Conservation (phyloP, 1,284 basidiomycete species). For the Apiotrichum akiyoshidainum region DNA sequence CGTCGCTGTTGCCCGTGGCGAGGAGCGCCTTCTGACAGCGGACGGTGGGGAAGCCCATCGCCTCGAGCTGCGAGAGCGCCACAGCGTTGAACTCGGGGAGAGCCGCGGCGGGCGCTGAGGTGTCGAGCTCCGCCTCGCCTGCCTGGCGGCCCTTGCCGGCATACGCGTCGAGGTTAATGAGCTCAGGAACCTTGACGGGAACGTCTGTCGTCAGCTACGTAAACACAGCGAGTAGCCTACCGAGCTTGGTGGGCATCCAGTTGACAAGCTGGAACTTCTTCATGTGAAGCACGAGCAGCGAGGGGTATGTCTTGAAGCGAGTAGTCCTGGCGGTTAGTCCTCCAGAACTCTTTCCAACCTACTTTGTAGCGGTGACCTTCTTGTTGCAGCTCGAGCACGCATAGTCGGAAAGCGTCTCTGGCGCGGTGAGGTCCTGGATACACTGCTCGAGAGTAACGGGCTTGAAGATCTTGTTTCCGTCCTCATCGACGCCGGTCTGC, state of each 20-base stretch:
- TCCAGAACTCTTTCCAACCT: constrained; percentile 27
- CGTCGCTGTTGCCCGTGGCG: constrained; percentile 75
- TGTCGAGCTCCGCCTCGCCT: constrained; percentile 62
- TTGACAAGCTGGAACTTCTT: constrained; percentile 94
- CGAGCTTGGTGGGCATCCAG: constrained; percentile 94
- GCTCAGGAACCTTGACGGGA: constrained; percentile 69
- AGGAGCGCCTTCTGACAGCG: constrained; percentile 84
- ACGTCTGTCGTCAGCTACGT: constrained; percentile 61
- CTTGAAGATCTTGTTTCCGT: constrained; percentile 65
- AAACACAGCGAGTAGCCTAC: constrained; percentile 52
- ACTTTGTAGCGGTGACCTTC: constrained; percentile 67
- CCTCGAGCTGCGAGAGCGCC: constrained; percentile 70
- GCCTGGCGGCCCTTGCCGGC: constrained; percentile 70
- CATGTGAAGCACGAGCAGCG: constrained; percentile 83
- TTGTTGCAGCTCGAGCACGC: constrained; percentile 61
- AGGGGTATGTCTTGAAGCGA: constrained; percentile 82
- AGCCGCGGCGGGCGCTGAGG: constrained; percentile 66
- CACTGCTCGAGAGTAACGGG: constrained; percentile 68
- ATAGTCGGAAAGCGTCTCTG: constrained; percentile 68
- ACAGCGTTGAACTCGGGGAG: constrained; percentile 60
- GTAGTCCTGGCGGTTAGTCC: constrained; percentile 56
- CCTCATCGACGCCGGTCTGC: constrained; percentile 57
- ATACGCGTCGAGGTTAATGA: constrained; percentile 65
- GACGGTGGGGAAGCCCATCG: constrained; percentile 81
- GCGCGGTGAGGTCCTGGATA: constrained; percentile 63